These are phyloP conservation scores for Saturnispora quitensis DNA, from an alignment of 805 yeast genomes.

Conservation along the genomic window DNA sequence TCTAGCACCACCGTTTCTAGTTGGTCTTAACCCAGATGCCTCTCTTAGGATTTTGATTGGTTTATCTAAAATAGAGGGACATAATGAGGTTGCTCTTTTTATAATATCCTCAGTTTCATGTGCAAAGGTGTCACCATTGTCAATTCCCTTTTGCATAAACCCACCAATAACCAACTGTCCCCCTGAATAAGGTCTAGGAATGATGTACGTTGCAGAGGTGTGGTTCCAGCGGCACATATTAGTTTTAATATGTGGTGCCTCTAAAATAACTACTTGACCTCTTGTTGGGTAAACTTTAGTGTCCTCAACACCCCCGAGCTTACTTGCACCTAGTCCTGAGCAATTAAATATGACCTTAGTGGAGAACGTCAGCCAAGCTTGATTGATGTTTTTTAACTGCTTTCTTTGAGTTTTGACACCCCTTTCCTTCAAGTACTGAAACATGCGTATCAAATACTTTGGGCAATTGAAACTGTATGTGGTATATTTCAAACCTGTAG, in stretches of 20 bases:
- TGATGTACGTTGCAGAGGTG: conserved; percentile 53
- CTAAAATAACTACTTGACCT: conserved; percentile 68
- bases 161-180: conserved; percentile 71
- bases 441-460: conserved; percentile 40
- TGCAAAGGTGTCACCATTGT: conserved; percentile 49
- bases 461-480: conserved; percentile 73
- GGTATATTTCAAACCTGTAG: conserved; percentile 44
- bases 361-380: conserved; percentile 33
- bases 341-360: conserved; percentile 58
- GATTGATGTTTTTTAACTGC: conserved; percentile 42
- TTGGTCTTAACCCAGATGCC: conserved; percentile 68
- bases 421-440: conserved; percentile 30
- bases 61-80: conserved; percentile 38
- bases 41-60: conserved; percentile 46
- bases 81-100: conserved; percentile 41
- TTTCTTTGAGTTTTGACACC: conserved; percentile 46
- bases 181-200: conserved; percentile 58
- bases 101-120: conserved; percentile 53
- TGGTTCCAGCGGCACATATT: conserved; percentile 52
- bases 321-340: conserved; percentile 60
- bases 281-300: conserved; percentile 55
- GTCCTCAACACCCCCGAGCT: conserved; percentile 58
- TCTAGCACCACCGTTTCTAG: conserved; percentile 65
- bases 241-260: conserved; percentile 55
- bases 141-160: conserved; percentile 50